These are phyloP conservation scores for Iris macrosiphon DNA, from an alignment of 106 monocot genomes.

Conservation along the genomic window DNA sequence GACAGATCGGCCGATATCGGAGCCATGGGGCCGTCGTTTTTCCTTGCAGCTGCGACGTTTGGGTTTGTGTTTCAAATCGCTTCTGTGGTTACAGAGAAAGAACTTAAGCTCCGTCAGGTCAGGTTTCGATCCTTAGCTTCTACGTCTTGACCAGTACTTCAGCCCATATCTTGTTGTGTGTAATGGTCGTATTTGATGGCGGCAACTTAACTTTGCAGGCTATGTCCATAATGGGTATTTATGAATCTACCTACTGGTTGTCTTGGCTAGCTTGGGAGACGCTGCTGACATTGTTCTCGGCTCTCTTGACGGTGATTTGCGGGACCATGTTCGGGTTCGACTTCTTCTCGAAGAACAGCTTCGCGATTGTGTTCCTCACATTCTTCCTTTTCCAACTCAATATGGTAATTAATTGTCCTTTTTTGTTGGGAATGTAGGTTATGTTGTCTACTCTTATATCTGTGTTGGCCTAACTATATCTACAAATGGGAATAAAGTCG, in stretches of 20 bases:
- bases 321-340: slow-evolving; percentile 84
- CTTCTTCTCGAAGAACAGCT: slow-evolving; percentile 76
- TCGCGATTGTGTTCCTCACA: slow-evolving; percentile 54
- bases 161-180: too few relatives aligned
- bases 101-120: slow-evolving; percentile 90
- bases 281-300: slow-evolving; percentile 41
- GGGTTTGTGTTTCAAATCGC: slow-evolving; percentile 84
- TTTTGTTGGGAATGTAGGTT: too few relatives aligned
- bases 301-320: slow-evolving; percentile 66
- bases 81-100: slow-evolving; percentile 75
- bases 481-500: too few relatives aligned
- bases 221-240: slow-evolving; percentile 88
- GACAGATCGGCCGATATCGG: slow-evolving; percentile 68
- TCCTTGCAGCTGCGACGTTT: slow-evolving; percentile 85
- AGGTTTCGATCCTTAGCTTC: too few relatives aligned
- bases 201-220: slow-evolving; percentile 44
- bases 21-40: slow-evolving; percentile 66
- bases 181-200: too few relatives aligned
- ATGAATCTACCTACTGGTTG: slow-evolving; percentile 81
- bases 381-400: slow-evolving; percentile 92
- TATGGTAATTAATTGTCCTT: slow-evolving; percentile 43
- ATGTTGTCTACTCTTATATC: too few relatives aligned
- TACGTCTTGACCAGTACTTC: too few relatives aligned
- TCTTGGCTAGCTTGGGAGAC: slow-evolving; percentile 89
- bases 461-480: too few relatives aligned